phyloP scores from a whole-genome alignment of 495 filamentous ascomycete genomes.

The Annulohypoxylon bovei region DNA sequence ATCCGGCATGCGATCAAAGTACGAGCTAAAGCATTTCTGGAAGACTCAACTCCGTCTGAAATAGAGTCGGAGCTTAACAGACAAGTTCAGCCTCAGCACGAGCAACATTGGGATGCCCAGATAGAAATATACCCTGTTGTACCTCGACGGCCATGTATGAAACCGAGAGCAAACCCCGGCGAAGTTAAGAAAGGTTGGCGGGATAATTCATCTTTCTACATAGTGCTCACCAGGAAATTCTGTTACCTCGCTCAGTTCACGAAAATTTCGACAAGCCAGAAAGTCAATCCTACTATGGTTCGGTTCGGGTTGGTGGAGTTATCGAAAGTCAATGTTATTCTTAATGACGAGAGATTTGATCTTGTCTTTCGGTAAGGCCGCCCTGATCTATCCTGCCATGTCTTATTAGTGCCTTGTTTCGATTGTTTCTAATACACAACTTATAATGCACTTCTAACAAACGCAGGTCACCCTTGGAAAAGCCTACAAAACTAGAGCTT shows the following conservation, averaged over 20 bases:
- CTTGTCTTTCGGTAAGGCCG: slow-evolving; percentile 78
- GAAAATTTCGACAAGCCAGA: slow-evolving; percentile 52
- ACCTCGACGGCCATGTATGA: slow-evolving; percentile 69
- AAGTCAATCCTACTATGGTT: slow-evolving; percentile 27
- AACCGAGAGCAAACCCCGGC: slow-evolving; percentile 57
- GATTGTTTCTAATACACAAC: background rate
- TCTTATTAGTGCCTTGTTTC: background rate
- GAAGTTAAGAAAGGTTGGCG: slow-evolving; percentile 66
- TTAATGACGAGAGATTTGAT: slow-evolving; percentile 85
- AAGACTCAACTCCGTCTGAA: slow-evolving; percentile 66
- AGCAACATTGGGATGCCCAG: slow-evolving; percentile 73
- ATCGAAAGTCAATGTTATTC: slow-evolving; percentile 67
- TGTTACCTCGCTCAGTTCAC: slow-evolving; percentile 82
- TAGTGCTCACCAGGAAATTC: slow-evolving; percentile 85
- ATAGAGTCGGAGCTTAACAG: slow-evolving; percentile 71
- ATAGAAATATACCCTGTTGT: slow-evolving; percentile 88
- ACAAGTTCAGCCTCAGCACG: slow-evolving; percentile 70
- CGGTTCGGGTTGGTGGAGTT: slow-evolving; percentile 76
- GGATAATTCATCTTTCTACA: slow-evolving; percentile 85
- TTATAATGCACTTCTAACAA: slow-evolving; percentile 36
- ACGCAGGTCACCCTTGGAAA: slow-evolving; percentile 70
- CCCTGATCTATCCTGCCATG: background rate
- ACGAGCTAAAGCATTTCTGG: slow-evolving; percentile 54
- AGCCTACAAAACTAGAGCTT: slow-evolving; percentile 72
- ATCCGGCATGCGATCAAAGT: slow-evolving; percentile 70